Base-by-base conservation (phyloP, 208 protist genomes). In the Crithidia sp. region DNA sequence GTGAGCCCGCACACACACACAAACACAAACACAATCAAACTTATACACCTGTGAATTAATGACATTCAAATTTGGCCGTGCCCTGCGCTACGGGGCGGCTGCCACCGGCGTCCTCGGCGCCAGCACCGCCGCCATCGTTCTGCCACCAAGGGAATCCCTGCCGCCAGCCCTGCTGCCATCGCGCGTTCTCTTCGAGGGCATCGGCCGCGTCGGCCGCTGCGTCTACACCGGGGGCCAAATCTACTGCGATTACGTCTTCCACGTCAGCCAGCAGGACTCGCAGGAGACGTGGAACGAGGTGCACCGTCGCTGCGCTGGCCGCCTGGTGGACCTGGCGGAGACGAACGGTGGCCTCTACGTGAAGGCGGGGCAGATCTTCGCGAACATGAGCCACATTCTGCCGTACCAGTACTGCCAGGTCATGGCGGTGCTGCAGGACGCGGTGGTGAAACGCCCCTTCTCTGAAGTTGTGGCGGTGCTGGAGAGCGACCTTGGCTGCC, bases 291-390 rank as follows among this genome's bases (percentile, higher is more conserved):
- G 92, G 90, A 79, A 96, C 65, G 77, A 64, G 7, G 88, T 91
- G 10, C 93, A 97, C 76, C 76, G 73, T 9, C 89, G 89, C 63
- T 91, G 86, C 62, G 93, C 93, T 2, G 64, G 74, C 10, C 89
- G 93, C 16, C 83, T 97, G 37, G 90, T 95, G 16, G 58, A 57
- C 10, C 84, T 97, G 13, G 89, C 89, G 1, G 89, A 97, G 77
- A 83, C 74, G 1, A 97, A 97, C 77, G 94, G 94, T 44, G 96
- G 96, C 3, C 88, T 99, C 7, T 99, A 98, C 84, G 93, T 98
- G 5, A 98, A 99, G 79, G 90, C 93, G 7, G 98, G 95, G 9
- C 98, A 99, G 66, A 92, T 97, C 44, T 90, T 98, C 44, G 90
- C 97, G 5, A 97, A 97, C 57, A 87, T 98, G 82, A 95, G 95